phyloP scores from a whole-genome alignment of 1,284 basidiomycete species.

The Pyrrhoderma noxium region DNA sequence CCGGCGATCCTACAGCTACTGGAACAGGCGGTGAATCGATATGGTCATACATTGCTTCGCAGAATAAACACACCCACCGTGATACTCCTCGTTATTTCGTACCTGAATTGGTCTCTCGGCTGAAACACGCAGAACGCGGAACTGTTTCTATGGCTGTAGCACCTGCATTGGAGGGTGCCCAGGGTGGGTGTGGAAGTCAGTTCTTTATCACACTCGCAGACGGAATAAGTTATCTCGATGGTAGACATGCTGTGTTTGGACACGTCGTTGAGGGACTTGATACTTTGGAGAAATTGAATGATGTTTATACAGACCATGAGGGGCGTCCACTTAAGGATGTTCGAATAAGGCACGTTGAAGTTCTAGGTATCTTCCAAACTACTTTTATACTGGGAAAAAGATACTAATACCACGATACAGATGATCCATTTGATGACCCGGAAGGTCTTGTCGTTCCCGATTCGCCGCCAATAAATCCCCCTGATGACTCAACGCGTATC shows the following conservation, averaged over 20 bases:
- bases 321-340: conserved; percentile 91
- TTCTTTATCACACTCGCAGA: conserved; percentile 94
- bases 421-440: conserved; percentile 94
- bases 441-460: conserved; percentile 65
- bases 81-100: conserved; percentile 68
- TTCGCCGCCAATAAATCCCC: conserved; percentile 69
- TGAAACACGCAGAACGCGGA: conserved; percentile 84
- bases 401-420: conserved; percentile 33
- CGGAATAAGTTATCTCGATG: conserved; percentile 91
- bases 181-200: conserved; percentile 86
- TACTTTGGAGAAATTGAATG: conserved; percentile 89
- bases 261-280: conserved; percentile 93
- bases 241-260: conserved; percentile 93
- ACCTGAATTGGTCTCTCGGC: conserved; percentile 70
- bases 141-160: conserved; percentile 96
- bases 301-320: conserved; percentile 82
- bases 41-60: conserved; percentile 63
- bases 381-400: neutral
- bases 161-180: conserved; percentile 55
- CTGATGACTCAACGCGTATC: conserved; percentile 82
- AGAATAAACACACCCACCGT: conserved; percentile 29
- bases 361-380: conserved; percentile 58
- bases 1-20: conserved; percentile 91
- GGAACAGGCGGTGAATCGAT: conserved; percentile 89
- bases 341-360: conserved; percentile 85